Percentiles rank a stretch among this genome's conserved stretches.
These are phyloP conservation scores for Asterochloris sp. DNA, from an alignment of 139 green algal genomes.

Conservation along the genomic window DNA sequence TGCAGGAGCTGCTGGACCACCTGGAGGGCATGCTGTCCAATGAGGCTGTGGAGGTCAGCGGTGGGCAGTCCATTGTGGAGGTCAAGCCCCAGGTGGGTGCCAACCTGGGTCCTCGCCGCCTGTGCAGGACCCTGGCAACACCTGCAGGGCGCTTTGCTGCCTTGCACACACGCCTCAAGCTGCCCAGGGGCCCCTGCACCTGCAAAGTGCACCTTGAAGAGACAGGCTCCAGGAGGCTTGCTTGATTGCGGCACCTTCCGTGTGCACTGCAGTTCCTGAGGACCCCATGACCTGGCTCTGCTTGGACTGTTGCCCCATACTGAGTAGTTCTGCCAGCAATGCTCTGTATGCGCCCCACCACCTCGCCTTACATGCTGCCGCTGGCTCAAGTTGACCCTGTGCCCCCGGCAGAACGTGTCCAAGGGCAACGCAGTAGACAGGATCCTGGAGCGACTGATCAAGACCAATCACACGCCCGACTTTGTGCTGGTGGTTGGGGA, in stretches of 20 bases:
- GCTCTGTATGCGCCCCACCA: not conserved
- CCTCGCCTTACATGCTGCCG: not conserved
- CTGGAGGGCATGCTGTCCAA: conserved; percentile 92
- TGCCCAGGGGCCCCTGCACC: not conserved
- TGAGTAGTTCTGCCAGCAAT: too few relatives aligned
- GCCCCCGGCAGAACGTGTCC: conserved; percentile 52
- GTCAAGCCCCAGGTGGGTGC: conserved; percentile 76
- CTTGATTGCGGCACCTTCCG: too few relatives aligned
- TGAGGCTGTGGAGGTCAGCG: conserved; percentile 86
- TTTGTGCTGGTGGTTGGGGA: conserved; percentile 98
- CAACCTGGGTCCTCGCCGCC: not conserved
- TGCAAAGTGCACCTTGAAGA: not conserved
- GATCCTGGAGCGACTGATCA: conserved; percentile 44
- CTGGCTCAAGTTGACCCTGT: not conserved
- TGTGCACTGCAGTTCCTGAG: too few relatives aligned
- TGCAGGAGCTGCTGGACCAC: conserved; percentile 96
- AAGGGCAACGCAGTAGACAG: conserved; percentile 80
- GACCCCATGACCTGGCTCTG: too few relatives aligned
- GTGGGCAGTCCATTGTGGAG: conserved; percentile 83
- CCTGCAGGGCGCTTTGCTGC: not conserved
- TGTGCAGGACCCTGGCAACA: too few relatives aligned
- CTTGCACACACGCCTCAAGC: not conserved
- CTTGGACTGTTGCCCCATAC: too few relatives aligned
- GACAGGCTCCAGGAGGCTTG: too few relatives aligned
- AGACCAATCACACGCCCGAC: conserved; percentile 43